Evolutionary conservation across 352 stramenopile genomes (phyloP).

Genomic region (Phytopythium cucurbitacearum): DNA sequence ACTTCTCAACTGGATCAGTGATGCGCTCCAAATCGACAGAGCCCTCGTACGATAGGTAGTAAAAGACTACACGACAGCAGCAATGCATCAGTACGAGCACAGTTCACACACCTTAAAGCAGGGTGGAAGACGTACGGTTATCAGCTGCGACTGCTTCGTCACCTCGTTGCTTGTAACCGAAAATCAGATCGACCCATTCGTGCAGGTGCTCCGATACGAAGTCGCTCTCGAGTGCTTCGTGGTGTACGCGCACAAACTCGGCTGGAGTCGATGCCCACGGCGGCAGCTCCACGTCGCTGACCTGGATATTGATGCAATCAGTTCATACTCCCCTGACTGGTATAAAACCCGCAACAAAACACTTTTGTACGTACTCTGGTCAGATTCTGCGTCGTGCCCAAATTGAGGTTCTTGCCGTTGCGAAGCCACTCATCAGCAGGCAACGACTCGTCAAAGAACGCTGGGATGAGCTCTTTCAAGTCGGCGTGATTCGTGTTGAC

Average conservation of each 20-base stretch:
- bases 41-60: conserved; percentile 87
- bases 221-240: conserved; percentile 72
- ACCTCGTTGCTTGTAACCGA: conserved; percentile 72
- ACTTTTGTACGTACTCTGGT: conserved; percentile 32
- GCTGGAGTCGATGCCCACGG: conserved; percentile 89
- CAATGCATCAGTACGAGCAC: neutral
- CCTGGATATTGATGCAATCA: conserved; percentile 21
- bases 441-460: conserved; percentile 95
- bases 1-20: conserved; percentile 89
- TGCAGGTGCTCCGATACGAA: conserved; percentile 70
- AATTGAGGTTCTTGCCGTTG: conserved; percentile 95
- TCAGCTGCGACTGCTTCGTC: conserved; percentile 68
- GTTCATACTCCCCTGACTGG: neutral
- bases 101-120: neutral
- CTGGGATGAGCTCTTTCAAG: conserved; percentile 98
- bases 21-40: conserved; percentile 83
- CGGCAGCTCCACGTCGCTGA: conserved; percentile 94
- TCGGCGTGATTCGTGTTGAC: conserved; percentile 89
- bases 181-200: conserved; percentile 85
- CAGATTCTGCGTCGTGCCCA: conserved; percentile 91
- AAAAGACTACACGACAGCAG: conserved; percentile 59
- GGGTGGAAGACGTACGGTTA: conserved; percentile 49
- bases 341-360: neutral
- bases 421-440: conserved; percentile 88
- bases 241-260: conserved; percentile 71